These are phyloP conservation scores for Penicillium cataractarum DNA, from an alignment of 495 filamentous ascomycete genomes.

Conservation along the genomic window DNA sequence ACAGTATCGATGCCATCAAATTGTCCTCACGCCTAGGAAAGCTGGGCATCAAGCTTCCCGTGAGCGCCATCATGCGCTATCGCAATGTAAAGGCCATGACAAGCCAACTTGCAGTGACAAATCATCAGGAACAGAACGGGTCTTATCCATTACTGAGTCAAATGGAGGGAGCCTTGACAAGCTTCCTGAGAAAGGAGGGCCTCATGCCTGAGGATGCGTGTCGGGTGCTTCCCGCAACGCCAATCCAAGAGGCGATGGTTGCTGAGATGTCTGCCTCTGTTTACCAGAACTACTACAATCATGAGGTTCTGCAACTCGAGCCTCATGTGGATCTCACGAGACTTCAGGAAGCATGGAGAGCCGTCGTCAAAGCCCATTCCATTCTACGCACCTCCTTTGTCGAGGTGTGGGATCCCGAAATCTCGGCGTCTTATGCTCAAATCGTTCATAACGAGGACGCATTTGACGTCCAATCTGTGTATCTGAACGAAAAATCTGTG, in stretches of 20 bases:
- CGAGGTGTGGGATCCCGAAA: constrained; percentile 58
- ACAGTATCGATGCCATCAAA: constrained; percentile 88
- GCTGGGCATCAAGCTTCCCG: constrained; percentile 58
- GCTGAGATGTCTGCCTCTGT: constrained; percentile 71
- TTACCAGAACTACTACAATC: constrained; percentile 77
- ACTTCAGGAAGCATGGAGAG: constrained; percentile 62
- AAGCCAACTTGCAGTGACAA: constrained; percentile 19
- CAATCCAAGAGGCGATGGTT: constrained; percentile 84
- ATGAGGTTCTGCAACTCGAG: constrained; percentile 67
- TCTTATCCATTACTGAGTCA: constrained; percentile 23
- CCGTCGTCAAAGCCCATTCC: constrained; percentile 58
- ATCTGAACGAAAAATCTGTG: constrained; percentile 22
- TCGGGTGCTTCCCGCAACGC: constrained; percentile 68
- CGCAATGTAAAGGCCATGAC: constrained; percentile 63
- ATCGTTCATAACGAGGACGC: constrained; percentile 48
- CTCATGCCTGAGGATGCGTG: constrained; percentile 43
- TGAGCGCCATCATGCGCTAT: constrained; percentile 70
- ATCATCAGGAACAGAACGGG: constrained; percentile 11
- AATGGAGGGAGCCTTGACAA: constrained; percentile 37
- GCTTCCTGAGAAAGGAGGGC: constrained; percentile 33
- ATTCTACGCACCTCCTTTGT: constrained; percentile 75
- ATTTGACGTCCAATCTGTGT: constrained; percentile 25
- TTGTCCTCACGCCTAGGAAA: constrained; percentile 66
- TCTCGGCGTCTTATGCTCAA: constrained; percentile 64
- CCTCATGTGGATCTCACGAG: constrained; percentile 51